These are phyloP conservation scores for Mollisia scopiformis DNA, from an alignment of 2,329 filamentous ascomycete species.

Conservation along the genomic window DNA sequence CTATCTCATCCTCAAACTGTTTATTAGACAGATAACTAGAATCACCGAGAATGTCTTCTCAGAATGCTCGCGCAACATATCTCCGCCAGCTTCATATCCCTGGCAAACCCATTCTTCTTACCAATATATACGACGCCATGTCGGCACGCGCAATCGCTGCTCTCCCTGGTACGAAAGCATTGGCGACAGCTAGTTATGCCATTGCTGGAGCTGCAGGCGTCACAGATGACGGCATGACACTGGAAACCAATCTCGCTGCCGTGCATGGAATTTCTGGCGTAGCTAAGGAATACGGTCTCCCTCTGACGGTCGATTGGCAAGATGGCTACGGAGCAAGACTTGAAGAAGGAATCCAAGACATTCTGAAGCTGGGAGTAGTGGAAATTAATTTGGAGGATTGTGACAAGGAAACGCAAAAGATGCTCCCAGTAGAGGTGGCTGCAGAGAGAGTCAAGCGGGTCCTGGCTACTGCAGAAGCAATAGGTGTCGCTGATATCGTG, in stretches of 20 bases:
- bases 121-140: conserved; percentile 58
- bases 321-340: conserved; percentile 59
- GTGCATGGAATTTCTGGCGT: conserved; percentile 46
- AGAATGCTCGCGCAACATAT: conserved; percentile 26
- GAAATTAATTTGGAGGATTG: conserved; percentile 64
- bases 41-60: neutral
- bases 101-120: conserved; percentile 52
- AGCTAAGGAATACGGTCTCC: conserved; percentile 42
- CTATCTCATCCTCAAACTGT: too few relatives aligned
- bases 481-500: conserved; percentile 57
- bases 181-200: conserved; percentile 45
- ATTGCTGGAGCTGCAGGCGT: conserved; percentile 50
- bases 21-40: too few relatives aligned
- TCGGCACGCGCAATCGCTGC: conserved; percentile 50
- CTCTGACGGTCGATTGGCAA: conserved; percentile 61
- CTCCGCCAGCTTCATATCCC: conserved; percentile 52
- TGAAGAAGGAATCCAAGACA: conserved; percentile 44
- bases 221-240: conserved; percentile 51
- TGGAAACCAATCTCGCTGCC: conserved; percentile 53
- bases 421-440: conserved; percentile 48
- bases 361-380: conserved; percentile 55
- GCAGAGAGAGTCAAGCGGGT: conserved; percentile 48
- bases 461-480: conserved; percentile 45
- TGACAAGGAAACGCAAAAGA: conserved; percentile 32
- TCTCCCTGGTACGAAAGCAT: conserved; percentile 34